Percentiles rank a stretch among this genome's conserved stretches.
phyloP scores from a whole-genome alignment of 2,329 filamentous ascomycete genomes.

The Fusarium abutilonis region DNA sequence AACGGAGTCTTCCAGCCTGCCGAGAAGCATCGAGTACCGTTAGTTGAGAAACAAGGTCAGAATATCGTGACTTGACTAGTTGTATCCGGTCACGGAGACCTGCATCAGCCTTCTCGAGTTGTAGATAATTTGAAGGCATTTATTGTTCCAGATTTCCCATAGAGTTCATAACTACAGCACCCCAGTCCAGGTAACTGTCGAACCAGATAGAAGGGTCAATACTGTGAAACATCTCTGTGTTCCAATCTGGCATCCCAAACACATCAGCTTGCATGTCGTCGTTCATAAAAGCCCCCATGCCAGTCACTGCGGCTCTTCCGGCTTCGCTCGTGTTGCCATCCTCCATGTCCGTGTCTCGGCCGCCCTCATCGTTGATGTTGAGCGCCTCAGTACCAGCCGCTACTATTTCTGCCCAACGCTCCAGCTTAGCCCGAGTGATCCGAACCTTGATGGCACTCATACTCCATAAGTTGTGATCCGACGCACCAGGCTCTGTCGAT shows the following conservation, averaged over 20 bases:
- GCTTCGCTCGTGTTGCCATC: slow-evolving; percentile 3
- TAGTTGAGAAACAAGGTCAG: too few species aligned
- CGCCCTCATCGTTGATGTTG: slow-evolving; percentile 31
- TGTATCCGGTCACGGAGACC: too few species aligned
- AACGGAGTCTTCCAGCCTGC: too few species aligned
- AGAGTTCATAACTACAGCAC: slow-evolving; percentile 47
- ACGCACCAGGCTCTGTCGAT: slow-evolving; percentile 47
- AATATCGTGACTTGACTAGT: too few species aligned
- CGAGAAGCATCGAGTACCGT: too few species aligned
- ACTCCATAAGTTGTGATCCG: slow-evolving; percentile 60
- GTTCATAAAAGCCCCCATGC: slow-evolving; percentile 11
- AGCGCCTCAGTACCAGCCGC: slow-evolving; percentile 49
- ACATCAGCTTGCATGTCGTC: slow-evolving; percentile 41
- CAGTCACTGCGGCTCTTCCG: neutral
- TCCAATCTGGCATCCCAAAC: slow-evolving; percentile 42
- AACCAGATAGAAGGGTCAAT: slow-evolving; percentile 51
- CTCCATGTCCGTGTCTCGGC: slow-evolving; percentile 35
- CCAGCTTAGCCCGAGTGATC: slow-evolving; percentile 58
- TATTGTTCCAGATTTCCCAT: slow-evolving; percentile 44
- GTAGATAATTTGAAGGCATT: neutral
- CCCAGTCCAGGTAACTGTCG: slow-evolving; percentile 51
- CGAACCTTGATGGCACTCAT: slow-evolving; percentile 59
- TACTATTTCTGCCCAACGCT: slow-evolving; percentile 59
- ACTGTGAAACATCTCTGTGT: slow-evolving; percentile 46
- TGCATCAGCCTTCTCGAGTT: neutral